Percentiles rank a stretch among this genome's conserved stretches.
Conservation (phyloP, 352 stramenopile genomes). For the Phytophthora citrophthora region DNA sequence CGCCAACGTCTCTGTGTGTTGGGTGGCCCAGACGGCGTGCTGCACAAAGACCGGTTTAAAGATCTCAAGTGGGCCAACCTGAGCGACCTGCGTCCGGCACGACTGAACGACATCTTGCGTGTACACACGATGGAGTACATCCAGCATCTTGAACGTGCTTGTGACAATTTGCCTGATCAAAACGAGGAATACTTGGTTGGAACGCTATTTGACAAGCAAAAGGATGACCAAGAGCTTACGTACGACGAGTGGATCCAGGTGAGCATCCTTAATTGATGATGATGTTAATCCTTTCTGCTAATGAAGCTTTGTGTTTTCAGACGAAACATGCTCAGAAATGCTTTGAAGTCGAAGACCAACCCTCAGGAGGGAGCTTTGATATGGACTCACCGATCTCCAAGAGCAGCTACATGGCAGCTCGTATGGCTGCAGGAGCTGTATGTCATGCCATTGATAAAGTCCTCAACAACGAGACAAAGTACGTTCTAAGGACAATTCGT, state of each 20-base stretch:
- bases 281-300: background rate
- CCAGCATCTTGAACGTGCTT: constrained; percentile 56
- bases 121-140: constrained; percentile 75
- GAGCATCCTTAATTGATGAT: background rate
- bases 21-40: constrained; percentile 65
- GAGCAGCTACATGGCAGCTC: constrained; percentile 60
- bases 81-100: constrained; percentile 53
- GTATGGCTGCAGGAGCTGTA: constrained; percentile 61
- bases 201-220: constrained; percentile 38
- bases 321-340: constrained; percentile 52
- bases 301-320: constrained; percentile 16
- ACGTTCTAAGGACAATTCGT: constrained; percentile 21
- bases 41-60: constrained; percentile 67
- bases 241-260: constrained; percentile 62
- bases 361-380: constrained; percentile 60
- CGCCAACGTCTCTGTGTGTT: constrained; percentile 59
- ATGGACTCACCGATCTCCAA: constrained; percentile 72
- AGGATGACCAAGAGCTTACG: constrained; percentile 32
- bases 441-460: constrained; percentile 76
- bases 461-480: constrained; percentile 56
- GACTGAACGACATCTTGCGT: constrained; percentile 63
- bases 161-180: constrained; percentile 51
- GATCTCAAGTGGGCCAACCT: constrained; percentile 69
- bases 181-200: constrained; percentile 53
- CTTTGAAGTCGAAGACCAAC: constrained; percentile 54